These are phyloP conservation scores for Hylodesmum podocarpum DNA, from an alignment of 306 rosid species.

Conservation along the genomic window DNA sequence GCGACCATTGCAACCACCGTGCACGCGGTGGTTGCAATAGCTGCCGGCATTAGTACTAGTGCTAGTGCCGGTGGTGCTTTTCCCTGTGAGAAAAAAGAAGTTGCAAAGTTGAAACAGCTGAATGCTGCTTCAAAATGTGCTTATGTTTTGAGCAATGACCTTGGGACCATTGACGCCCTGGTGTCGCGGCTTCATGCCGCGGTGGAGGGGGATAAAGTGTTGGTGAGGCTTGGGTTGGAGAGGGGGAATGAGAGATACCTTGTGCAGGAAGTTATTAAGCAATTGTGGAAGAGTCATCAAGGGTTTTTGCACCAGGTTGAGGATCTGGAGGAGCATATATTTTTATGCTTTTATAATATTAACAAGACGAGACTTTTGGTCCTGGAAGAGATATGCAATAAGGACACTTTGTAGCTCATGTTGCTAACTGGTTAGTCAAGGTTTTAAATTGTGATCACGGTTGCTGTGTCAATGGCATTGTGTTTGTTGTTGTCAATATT, in stretches of 20 bases:
- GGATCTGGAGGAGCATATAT: constrained; percentile 52
- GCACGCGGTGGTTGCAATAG: constrained; percentile 32
- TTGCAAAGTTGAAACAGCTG: constrained; percentile 42
- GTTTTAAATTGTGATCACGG: neutral
- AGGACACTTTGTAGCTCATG: constrained; percentile 14
- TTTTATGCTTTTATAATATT: constrained; percentile 46
- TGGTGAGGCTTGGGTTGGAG: constrained; percentile 49
- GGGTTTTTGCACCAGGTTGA: constrained; percentile 36
- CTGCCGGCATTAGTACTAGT: neutral
- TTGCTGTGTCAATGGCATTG: no score
- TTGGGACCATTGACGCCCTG: constrained; percentile 53
- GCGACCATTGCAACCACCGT: constrained; percentile 28
- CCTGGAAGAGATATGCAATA: constrained; percentile 34
- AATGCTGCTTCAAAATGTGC: constrained; percentile 54
- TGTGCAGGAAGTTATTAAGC: constrained; percentile 56
- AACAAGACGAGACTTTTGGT: constrained; percentile 58
- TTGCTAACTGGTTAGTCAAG: neutral
- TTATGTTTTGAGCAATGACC: constrained; percentile 43
- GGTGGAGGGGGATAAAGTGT: constrained; percentile 49
- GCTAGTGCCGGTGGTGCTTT: neutral
- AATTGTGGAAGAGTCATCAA: constrained; percentile 38
- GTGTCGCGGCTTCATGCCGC: constrained; percentile 42
- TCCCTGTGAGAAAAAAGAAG: constrained; percentile 1
- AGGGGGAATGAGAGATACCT: constrained; percentile 44
- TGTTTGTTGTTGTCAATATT: no score